Evolutionary conservation across 257 asterid species (phyloP).

Genomic region (Solanum gracilifrons): DNA sequence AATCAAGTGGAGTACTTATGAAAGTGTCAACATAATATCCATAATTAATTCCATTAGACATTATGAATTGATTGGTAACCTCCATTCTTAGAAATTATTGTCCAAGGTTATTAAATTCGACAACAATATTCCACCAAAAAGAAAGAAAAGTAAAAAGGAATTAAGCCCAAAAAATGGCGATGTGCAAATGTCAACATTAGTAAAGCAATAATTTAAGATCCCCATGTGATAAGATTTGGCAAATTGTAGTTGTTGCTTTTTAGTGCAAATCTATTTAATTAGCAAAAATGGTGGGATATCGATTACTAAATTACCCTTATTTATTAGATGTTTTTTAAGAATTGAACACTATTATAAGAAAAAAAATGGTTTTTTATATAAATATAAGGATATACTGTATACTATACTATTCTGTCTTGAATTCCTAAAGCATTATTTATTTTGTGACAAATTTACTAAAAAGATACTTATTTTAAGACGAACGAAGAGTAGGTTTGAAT

Average conservation of each 20-base stretch:
- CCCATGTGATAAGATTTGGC: background rate
- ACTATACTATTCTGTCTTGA: too few relatives aligned
- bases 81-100: background rate
- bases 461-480: rapidly evolving
- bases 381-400: too few relatives aligned
- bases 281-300: too few relatives aligned
- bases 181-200: background rate
- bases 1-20: background rate
- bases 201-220: background rate
- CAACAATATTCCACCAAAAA: background rate
- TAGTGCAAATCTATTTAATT: background rate
- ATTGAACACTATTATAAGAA: too few relatives aligned
- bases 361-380: too few relatives aligned
- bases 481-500: too few relatives aligned
- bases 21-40: background rate
- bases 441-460: too few relatives aligned
- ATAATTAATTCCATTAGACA: background rate
- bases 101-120: background rate
- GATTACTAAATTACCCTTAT: too few relatives aligned
- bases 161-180: background rate
- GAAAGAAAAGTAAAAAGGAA: background rate
- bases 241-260: background rate
- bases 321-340: too few relatives aligned
- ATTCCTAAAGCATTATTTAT: too few relatives aligned
- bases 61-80: background rate